These are phyloP conservation scores for Cordyceps cicadae DNA, from an alignment of 2,329 filamentous ascomycete genomes.

Conservation along the genomic window DNA sequence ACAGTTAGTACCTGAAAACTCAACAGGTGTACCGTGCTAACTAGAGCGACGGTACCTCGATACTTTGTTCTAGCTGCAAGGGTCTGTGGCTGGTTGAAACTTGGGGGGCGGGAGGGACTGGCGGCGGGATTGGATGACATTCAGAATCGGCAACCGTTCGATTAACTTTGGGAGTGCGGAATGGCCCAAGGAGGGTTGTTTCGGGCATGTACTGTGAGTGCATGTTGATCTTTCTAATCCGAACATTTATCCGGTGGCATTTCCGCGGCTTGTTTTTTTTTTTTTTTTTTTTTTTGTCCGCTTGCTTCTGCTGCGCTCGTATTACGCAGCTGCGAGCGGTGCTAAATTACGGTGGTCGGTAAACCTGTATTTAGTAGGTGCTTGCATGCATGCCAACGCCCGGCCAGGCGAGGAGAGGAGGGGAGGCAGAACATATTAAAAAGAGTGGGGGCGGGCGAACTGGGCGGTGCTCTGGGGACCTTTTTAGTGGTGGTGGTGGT, in stretches of 20 bases:
- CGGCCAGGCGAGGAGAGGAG: neutral
- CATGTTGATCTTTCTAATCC: neutral
- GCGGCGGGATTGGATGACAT: neutral
- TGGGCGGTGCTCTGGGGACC: neutral
- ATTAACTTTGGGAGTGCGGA: too few species aligned
- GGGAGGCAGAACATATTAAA: neutral
- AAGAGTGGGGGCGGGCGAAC: neutral
- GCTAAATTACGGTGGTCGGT: neutral
- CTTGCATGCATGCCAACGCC: neutral
- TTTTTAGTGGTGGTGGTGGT: too few species aligned
- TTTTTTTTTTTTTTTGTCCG: neutral
- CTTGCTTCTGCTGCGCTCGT: neutral
- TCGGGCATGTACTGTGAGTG: neutral
- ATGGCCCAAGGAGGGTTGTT: neutral
- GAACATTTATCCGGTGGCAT: neutral
- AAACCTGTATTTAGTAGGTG: neutral
- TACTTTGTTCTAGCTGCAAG: neutral
- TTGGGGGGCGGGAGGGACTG: neutral
- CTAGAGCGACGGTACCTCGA: too few species aligned
- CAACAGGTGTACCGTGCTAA: too few species aligned
- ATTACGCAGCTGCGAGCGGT: neutral
- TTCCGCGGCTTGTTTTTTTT: neutral
- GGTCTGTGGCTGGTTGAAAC: constrained; percentile 8
- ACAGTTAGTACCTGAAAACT: too few species aligned
- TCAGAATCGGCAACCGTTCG: too few species aligned